Evolutionary conservation across 2,329 filamentous ascomycete species (phyloP).

Genomic region (Macrophomina tecta): DNA sequence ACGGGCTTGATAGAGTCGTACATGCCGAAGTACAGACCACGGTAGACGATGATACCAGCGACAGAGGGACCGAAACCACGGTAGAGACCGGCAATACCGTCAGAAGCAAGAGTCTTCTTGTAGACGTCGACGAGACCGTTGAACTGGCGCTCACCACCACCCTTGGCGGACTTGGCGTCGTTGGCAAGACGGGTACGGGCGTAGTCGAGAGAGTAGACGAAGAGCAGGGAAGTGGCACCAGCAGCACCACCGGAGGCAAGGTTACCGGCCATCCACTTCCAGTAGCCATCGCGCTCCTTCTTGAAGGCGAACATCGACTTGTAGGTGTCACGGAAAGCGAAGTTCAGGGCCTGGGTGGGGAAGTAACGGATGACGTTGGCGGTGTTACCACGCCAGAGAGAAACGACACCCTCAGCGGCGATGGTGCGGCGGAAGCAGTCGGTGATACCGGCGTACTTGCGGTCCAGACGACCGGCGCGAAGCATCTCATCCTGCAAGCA

Average conservation of each 20-base stretch:
- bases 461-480: slow-evolving; percentile 96
- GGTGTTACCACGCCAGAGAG: slow-evolving; percentile 99
- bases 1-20: slow-evolving; percentile 99
- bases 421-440: slow-evolving; percentile 97
- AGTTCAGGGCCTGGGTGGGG: slow-evolving; percentile 99
- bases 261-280: slow-evolving; percentile 99
- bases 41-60: slow-evolving; percentile 99
- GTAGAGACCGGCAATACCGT: slow-evolving; percentile 99
- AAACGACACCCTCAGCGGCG: slow-evolving; percentile 88
- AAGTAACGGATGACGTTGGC: slow-evolving; percentile 99
- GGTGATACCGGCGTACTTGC: slow-evolving; percentile 89
- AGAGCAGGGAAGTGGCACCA: slow-evolving; percentile 99
- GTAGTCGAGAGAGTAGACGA: slow-evolving; percentile 99
- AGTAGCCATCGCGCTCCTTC: slow-evolving; percentile 99
- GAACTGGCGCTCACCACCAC: slow-evolving; percentile 98
- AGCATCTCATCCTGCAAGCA: slow-evolving; percentile 94
- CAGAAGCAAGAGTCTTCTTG: slow-evolving; percentile 98
- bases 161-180: slow-evolving; percentile 99
- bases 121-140: slow-evolving; percentile 99
- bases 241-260: slow-evolving; percentile 98
- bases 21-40: slow-evolving; percentile 99
- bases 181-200: slow-evolving; percentile 99
- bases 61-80: slow-evolving; percentile 99
- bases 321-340: slow-evolving; percentile 99
- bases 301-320: slow-evolving; percentile 99